Conservation (phyloP, 805 yeast species). For the Cyberlindnera nakhonratchasimensis region DNA sequence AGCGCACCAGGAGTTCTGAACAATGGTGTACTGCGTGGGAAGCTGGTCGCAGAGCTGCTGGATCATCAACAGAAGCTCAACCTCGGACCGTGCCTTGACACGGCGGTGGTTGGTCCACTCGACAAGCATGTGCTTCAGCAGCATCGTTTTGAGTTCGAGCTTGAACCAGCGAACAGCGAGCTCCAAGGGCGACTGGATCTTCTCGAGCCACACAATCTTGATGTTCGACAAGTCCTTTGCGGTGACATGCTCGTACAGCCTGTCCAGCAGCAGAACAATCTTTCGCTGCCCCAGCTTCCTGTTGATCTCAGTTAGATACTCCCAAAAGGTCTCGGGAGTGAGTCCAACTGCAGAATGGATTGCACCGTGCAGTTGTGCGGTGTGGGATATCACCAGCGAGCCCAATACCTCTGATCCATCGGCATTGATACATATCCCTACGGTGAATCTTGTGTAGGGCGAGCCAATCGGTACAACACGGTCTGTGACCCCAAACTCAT, state of each 20-base stretch:
- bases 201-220: conserved; percentile 30
- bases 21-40: conserved; percentile 3
- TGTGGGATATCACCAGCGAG: conserved; percentile 18
- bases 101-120: conserved; percentile 12
- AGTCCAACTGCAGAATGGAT: conserved; percentile 18
- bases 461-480: conserved; percentile 21
- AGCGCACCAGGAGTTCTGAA: conserved; percentile 15
- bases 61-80: conserved; percentile 5
- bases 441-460: conserved; percentile 10
- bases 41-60: conserved; percentile 5
- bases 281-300: conserved; percentile 17
- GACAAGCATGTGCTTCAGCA: conserved; percentile 8
- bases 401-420: conserved; percentile 21
- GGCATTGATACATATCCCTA: conserved; percentile 22
- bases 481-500: conserved; percentile 31
- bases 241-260: conserved; percentile 34
- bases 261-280: conserved; percentile 32
- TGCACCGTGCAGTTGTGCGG: conserved; percentile 11
- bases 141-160: conserved; percentile 13
- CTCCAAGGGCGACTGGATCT: conserved; percentile 12
- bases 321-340: conserved; percentile 25
- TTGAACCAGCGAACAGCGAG: conserved; percentile 14
- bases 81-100: background rate
- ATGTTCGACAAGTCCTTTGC: conserved; percentile 32
- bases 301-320: conserved; percentile 19